Percentiles rank a stretch among this genome's conserved stretches.
phyloP scores from a whole-genome alignment of 805 yeast species.

The Saturnispora diversa region DNA sequence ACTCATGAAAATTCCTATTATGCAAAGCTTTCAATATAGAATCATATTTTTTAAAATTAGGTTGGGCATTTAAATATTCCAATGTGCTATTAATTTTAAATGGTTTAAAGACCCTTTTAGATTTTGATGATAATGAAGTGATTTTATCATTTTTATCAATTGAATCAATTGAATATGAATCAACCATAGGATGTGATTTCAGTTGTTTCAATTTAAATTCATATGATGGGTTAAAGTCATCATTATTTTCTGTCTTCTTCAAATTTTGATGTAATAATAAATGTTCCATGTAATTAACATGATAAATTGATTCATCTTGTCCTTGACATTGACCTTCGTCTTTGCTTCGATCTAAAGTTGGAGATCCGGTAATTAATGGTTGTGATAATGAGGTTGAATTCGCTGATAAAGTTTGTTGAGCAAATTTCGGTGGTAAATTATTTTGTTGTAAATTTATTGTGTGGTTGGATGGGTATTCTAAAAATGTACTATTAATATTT shows the following conservation, averaged over 20 bases:
- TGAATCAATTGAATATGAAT: too few species aligned
- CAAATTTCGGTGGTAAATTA: too few species aligned
- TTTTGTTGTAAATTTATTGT: not conserved
- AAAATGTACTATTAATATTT: not conserved
- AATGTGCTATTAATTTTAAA: not conserved
- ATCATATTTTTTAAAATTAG: not conserved
- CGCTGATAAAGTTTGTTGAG: too few species aligned
- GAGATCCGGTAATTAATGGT: not conserved
- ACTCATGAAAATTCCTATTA: not conserved
- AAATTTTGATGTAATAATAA: constrained; percentile 5
- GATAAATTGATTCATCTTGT: constrained; percentile 9
- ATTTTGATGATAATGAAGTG: not conserved
- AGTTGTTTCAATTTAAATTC: too few species aligned
- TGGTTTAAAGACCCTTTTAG: not conserved
- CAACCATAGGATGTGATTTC: too few species aligned
- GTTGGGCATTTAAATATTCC: not conserved
- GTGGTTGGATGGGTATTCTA: constrained; percentile 2
- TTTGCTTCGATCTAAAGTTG: too few species aligned
- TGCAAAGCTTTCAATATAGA: not conserved
- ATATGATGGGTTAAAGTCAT: not conserved
- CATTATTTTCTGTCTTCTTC: not conserved
- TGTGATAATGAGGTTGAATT: not conserved
- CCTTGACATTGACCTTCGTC: too few species aligned
- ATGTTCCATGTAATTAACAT: constrained; percentile 11
- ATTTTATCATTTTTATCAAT: not conserved